Evolutionary conservation across 352 stramenopile genomes (phyloP), one percentile per base, ranked within the genome.

Genomic region (Blastocystis sp.): DNA sequence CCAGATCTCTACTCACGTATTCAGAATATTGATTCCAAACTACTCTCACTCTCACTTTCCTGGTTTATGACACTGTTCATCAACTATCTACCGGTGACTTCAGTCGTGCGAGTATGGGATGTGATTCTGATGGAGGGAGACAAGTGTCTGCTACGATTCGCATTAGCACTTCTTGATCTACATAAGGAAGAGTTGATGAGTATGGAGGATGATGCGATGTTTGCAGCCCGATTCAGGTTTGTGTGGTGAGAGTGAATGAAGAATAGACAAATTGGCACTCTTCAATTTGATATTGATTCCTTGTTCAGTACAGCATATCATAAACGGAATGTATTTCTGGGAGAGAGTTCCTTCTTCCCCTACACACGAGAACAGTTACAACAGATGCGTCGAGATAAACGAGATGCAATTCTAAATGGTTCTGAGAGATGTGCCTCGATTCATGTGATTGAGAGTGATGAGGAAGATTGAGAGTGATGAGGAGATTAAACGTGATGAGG

Each of bases 51-150:
- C 2, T 60, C 35, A 3, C 30, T 84, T 5, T 17, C 17, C 17
- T 84, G 73, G 73, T 84, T 84, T 19, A 84, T 84, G 4, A 48
- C 44, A 13, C 15, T 70, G 4, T 84, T 70, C 58, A 70, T 84
- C 33, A 70, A 84, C 19, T 30, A 3, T 6, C n/a, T 84, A 11
- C 73, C 73, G 2, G 37, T 60, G 9, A 57, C 35, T 27, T 68
- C 73, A 6, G 73, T 70, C 2, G 58, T 60, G 73, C 54, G 73
- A n/a, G 5, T 84, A 22, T 84, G 73, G 73, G 73, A 84, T 30
- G 73, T 84, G 54, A 62, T 84, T 48, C 24, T 84, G 1, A 19
- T 84, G 42, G 73, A 84, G 58, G 73, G 73, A 78, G 73, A 84
- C 33, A 84, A 84, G 58, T 42, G 17, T 42, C 9, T 84, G 35